These are phyloP conservation scores for Yarrowia sp. DNA, from an alignment of 805 yeast genomes.

Conservation along the genomic window DNA sequence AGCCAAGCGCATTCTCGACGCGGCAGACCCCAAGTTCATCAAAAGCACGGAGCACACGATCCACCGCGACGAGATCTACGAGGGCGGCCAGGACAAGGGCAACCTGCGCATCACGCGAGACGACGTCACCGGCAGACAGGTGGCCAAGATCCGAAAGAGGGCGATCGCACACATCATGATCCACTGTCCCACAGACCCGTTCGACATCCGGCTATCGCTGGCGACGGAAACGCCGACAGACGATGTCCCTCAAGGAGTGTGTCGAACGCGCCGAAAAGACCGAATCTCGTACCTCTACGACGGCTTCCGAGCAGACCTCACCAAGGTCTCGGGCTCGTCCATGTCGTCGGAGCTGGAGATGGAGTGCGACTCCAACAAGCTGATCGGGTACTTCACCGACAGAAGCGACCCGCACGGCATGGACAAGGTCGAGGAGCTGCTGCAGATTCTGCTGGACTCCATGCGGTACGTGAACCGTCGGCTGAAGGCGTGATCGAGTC, in stretches of 20 bases:
- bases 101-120: constrained; percentile 31
- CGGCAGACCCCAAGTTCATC: constrained; percentile 20
- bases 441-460: constrained; percentile 22
- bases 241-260: constrained; percentile 3
- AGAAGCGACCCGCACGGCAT: not conserved
- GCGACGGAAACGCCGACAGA: constrained; percentile 1
- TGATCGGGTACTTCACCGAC: constrained; percentile 14
- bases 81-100: constrained; percentile 28
- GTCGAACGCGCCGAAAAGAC: constrained; percentile 7
- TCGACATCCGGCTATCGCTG: not conserved
- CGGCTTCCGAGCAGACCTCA: constrained; percentile 16
- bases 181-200: constrained; percentile 14
- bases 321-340: constrained; percentile 35
- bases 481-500: not conserved
- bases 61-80: constrained; percentile 23
- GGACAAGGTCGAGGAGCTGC: constrained; percentile 25
- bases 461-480: constrained; percentile 6
- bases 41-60: constrained; percentile 10
- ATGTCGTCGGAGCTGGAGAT: constrained; percentile 9
- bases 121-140: constrained; percentile 32
- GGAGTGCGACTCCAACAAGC: constrained; percentile 1
- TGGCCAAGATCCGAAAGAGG: constrained; percentile 28
- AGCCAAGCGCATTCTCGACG: constrained; percentile 10
- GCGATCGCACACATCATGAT: constrained; percentile 17
- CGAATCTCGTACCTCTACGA: constrained; percentile 10